phyloP scores from a whole-genome alignment of 2,329 filamentous ascomycete species.

The Pestalotiopsis fici region DNA sequence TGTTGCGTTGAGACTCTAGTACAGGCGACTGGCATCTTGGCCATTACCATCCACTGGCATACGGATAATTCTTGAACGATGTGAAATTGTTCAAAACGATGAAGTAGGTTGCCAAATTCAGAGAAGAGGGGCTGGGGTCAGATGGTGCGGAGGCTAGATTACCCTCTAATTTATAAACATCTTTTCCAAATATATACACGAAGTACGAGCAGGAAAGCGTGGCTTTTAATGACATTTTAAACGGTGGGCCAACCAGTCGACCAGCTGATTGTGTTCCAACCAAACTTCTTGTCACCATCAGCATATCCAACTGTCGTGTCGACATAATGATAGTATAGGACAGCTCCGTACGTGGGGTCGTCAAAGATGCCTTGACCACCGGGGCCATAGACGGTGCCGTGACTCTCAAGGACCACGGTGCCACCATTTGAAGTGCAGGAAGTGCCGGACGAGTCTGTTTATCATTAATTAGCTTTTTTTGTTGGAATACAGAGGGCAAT shows the following conservation, averaged over 20 bases:
- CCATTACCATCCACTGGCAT: neutral
- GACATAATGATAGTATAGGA: slow-evolving; percentile 65
- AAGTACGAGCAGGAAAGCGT: neutral
- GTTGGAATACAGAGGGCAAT: neutral
- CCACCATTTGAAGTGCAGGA: slow-evolving; percentile 58
- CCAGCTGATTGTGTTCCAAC: slow-evolving; percentile 51
- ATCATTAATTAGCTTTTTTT: neutral
- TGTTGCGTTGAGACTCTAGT: neutral
- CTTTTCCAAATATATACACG: neutral
- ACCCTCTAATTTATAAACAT: neutral
- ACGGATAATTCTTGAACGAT: neutral
- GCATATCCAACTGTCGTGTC: slow-evolving; percentile 33
- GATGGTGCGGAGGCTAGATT: too few species aligned
- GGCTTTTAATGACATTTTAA: slow-evolving; percentile 10
- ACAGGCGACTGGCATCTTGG: neutral
- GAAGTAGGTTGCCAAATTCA: neutral
- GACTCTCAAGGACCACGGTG: slow-evolving; percentile 56
- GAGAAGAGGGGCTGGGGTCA: neutral
- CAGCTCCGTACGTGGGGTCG: slow-evolving; percentile 47
- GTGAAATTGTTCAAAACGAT: neutral
- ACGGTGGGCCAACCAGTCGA: slow-evolving; percentile 49
- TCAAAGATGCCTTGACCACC: slow-evolving; percentile 62
- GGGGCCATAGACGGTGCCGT: slow-evolving; percentile 61
- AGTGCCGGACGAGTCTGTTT: slow-evolving; percentile 44
- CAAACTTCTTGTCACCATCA: slow-evolving; percentile 48